Evolutionary conservation across 176 grass and related monocot genomes (phyloP).

Genomic region (Lolium multiflorum): DNA sequence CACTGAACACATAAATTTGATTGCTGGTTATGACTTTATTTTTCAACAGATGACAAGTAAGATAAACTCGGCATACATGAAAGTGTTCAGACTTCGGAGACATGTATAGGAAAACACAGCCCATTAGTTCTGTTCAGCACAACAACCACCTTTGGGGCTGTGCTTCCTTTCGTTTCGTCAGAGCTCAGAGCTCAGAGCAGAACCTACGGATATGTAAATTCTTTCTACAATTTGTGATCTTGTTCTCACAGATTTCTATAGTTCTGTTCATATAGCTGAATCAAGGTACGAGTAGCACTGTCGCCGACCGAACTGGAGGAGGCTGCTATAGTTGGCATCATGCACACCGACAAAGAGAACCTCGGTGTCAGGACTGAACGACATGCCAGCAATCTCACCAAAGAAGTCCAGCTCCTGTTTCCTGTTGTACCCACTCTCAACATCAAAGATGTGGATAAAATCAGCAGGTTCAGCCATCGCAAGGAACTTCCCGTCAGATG

Average conservation of each 20-base stretch:
- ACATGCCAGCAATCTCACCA: conserved; percentile 75
- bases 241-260: neutral
- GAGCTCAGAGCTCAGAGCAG: neutral
- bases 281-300: conserved; percentile 70
- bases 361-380: conserved; percentile 82
- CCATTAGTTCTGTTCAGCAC: conserved; percentile 7
- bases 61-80: neutral
- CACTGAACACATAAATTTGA: neutral
- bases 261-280: conserved; percentile 49
- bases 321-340: conserved; percentile 67
- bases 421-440: conserved; percentile 57
- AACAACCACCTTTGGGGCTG: neutral
- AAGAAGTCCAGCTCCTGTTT: conserved; percentile 86
- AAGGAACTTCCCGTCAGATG: conserved; percentile 75
- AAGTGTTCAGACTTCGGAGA: neutral
- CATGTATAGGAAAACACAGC: conserved; percentile 10
- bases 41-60: neutral
- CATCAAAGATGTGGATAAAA: conserved; percentile 78
- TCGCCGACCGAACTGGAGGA: conserved; percentile 64
- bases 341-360: conserved; percentile 73
- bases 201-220: conserved; percentile 24
- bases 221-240: conserved; percentile 12
- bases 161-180: conserved; percentile 15
- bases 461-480: conserved; percentile 78
- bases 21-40: neutral